These are phyloP conservation scores for Trichocomaceae sp. DNA, from an alignment of 2,329 filamentous ascomycete genomes.

Conservation along the genomic window DNA sequence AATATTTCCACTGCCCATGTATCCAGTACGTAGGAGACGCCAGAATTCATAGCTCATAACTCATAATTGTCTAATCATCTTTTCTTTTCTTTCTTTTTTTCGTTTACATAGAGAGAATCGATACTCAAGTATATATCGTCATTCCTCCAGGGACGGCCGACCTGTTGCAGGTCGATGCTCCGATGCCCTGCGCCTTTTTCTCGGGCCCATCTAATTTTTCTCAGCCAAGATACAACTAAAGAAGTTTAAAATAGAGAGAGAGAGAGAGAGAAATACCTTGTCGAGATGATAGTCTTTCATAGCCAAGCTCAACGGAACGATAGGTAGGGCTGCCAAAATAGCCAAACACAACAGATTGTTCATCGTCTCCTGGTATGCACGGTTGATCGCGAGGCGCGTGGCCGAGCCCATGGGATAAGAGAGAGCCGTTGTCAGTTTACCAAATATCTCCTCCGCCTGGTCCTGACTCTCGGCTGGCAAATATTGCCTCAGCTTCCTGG, in stretches of 20 bases:
- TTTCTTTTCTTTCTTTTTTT: neutral
- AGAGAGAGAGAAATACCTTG: constrained; percentile 28
- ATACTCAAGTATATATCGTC: neutral
- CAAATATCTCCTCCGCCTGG: constrained; percentile 45
- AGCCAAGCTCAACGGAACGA: constrained; percentile 50
- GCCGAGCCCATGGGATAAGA: constrained; percentile 53
- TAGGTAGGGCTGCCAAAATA: constrained; percentile 48
- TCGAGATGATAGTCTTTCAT: constrained; percentile 55
- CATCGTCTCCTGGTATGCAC: constrained; percentile 61
- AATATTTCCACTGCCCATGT: neutral
- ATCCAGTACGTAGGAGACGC: neutral
- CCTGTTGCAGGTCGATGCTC: neutral
- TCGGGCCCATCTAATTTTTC: constrained; percentile 24
- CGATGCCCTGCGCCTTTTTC: constrained; percentile 14
- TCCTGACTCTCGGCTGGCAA: constrained; percentile 42
- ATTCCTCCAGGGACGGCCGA: constrained; percentile 8
- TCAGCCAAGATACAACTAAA: neutral
- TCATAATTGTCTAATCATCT: neutral
- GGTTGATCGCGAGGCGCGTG: constrained; percentile 55
- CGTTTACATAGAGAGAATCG: neutral
- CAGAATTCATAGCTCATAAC: constrained; percentile 3
- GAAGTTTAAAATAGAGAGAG: neutral
- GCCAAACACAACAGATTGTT: constrained; percentile 51
- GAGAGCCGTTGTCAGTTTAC: constrained; percentile 49
- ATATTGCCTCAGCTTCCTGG: constrained; percentile 43